Percentiles rank a stretch among this genome's conserved stretches.
These are phyloP conservation scores for Acorus gramineus DNA, from an alignment of 106 monocot genomes.

Conservation along the genomic window DNA sequence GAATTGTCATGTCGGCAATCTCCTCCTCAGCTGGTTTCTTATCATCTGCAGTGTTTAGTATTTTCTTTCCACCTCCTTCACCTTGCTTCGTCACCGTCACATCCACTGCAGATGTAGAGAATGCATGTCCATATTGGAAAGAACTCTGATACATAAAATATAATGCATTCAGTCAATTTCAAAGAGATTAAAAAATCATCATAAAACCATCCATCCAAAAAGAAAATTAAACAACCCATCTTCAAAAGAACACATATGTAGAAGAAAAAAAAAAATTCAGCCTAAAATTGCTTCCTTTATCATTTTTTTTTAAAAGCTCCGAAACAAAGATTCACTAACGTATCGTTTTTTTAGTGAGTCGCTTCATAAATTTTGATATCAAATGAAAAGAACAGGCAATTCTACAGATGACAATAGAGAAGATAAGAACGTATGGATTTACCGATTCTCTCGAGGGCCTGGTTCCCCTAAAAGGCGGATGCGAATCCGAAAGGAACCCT, in stretches of 20 bases:
- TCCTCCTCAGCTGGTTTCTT: slow-evolving; percentile 41
- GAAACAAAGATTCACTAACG: too few species aligned
- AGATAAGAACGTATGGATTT: background rate
- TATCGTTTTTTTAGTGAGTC: too few species aligned
- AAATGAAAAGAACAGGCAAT: too few species aligned
- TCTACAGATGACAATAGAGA: background rate
- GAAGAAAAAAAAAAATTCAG: background rate
- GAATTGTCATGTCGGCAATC: slow-evolving; percentile 57
- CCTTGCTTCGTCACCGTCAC: slow-evolving; percentile 8
- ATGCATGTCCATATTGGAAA: slow-evolving; percentile 36
- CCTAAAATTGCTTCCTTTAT: background rate
- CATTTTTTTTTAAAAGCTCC: too few species aligned
- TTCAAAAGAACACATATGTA: background rate
- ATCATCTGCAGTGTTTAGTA: slow-evolving; percentile 21
- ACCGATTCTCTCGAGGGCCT: slow-evolving; percentile 13
- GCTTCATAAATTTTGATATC: too few species aligned
- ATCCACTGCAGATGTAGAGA: slow-evolving; percentile 56
- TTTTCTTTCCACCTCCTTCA: slow-evolving; percentile 30
- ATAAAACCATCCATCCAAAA: background rate
- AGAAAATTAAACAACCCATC: background rate
- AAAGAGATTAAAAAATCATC: background rate
- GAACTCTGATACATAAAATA: slow-evolving; percentile 12
- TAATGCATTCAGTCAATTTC: too few species aligned
- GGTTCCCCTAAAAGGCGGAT: background rate
- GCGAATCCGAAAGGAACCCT: slow-evolving; percentile 16